Base-by-base conservation (phyloP, 306 rosid genomes). In the Alnus rubra region DNA sequence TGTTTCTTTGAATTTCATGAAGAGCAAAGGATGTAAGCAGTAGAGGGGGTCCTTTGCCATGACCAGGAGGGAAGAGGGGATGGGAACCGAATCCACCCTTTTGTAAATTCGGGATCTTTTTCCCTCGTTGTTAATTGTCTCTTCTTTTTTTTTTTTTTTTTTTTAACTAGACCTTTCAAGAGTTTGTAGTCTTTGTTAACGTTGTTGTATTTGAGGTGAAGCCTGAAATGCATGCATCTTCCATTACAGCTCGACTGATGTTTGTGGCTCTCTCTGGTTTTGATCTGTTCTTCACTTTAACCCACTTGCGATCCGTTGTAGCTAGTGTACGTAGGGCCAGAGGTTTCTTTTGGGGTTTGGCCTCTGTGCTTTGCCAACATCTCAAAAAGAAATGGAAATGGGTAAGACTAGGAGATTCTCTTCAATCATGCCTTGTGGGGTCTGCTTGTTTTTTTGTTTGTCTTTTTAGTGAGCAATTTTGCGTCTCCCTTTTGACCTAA, bases 91-190 rank as follows among this genome's bases (percentile, higher is more conserved):
- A 78, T 81, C 55, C 14, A 10, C 52, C 80, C 83, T 76, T 84
- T 75, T 82, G 87, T 84, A 84, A 82, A 87, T 79, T 90, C 73
- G 79, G 85, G 83, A 81, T 77, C 88, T 78, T 80, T 60, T 78
- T 78, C 73, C 49, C 79, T 76, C 80, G 56, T 69, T n/a, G 68
- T 65, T 75, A 49, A 49, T 49, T 49, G 14, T 49, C 52, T 49
- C 51, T 48, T 45, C 4, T 63, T 63, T 12, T 80, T 81, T 84
- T 77, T 80, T 55, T 72, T 69, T 60, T n/a, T n/a, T n/a, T n/a
- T n/a, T n/a, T n/a, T n/a, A n/a, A 77, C 45, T 87, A 79, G 82
- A 81, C 75, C 64, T 84, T 81, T 50, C 50, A 54, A 49, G 51
- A 15, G 33, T 71, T 81, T 49, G 49, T 60, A 37, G 37, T 42